Percentiles rank a stretch among this genome's conserved stretches.
Evolutionary conservation across 2,329 filamentous ascomycete genomes (phyloP).

Genomic region (Sphaerulina vaccinii): DNA sequence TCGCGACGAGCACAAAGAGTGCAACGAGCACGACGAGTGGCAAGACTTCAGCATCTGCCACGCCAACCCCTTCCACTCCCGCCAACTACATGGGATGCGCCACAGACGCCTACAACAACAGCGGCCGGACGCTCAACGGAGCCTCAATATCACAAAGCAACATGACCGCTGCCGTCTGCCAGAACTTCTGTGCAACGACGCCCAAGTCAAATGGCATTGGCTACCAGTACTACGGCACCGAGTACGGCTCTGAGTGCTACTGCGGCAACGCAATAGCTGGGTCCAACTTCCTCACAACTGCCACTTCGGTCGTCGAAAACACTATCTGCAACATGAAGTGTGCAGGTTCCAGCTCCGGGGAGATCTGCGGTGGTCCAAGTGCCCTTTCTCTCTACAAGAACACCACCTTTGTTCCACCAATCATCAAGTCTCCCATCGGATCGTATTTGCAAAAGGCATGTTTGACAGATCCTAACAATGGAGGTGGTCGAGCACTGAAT

Average conservation of each 20-base stretch:
- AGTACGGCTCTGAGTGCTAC: conserved; percentile 34
- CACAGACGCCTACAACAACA: conserved; percentile 22
- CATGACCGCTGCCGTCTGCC: conserved; percentile 34
- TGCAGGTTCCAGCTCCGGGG: conserved; percentile 24
- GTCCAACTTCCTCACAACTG: conserved; percentile 15
- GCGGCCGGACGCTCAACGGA: conserved; percentile 27
- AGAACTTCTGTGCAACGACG: conserved; percentile 29
- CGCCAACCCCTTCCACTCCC: conserved; percentile 22
- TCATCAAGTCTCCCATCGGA: conserved; percentile 24
- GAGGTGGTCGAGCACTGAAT: conserved; percentile 25
- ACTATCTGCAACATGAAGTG: conserved; percentile 32
- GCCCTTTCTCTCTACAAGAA: conserved; percentile 33
- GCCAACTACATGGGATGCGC: conserved; percentile 37
- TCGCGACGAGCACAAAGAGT: conserved; percentile 22
- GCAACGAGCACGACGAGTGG: no score
- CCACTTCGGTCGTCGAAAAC: conserved; percentile 22
- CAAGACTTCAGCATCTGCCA: no score
- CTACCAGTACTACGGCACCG: conserved; percentile 36
- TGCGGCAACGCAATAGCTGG: conserved; percentile 30
- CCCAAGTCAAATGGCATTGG: conserved; percentile 11
- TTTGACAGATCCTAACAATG: conserved; percentile 26
- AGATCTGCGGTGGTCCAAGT: conserved; percentile 34
- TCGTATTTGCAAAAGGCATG: conserved; percentile 29
- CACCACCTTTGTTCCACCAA: conserved; percentile 22
- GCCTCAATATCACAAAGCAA: conserved; percentile 18